phyloP scores from a whole-genome alignment of 768 basidiomycete genomes.

The Termitomyces sp. region DNA sequence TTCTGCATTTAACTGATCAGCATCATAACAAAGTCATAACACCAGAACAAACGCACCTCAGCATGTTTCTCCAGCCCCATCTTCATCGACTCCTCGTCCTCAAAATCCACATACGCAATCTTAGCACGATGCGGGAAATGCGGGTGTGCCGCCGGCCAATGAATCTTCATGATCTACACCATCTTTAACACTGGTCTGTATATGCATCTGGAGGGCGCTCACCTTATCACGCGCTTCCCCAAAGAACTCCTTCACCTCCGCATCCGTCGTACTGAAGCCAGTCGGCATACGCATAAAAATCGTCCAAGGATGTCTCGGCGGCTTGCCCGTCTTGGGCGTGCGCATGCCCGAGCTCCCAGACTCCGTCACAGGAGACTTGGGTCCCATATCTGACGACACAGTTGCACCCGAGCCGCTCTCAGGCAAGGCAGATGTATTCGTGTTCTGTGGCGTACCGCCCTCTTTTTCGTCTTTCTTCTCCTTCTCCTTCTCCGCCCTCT shows the following conservation, averaged over 20 bases:
- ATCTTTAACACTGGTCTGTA: not conserved
- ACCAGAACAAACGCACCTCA: constrained; percentile 42
- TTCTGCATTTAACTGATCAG: constrained; percentile 36
- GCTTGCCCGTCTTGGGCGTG: constrained; percentile 65
- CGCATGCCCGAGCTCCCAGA: constrained; percentile 57
- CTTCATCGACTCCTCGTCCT: constrained; percentile 82
- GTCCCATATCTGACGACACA: constrained; percentile 28
- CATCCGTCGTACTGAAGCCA: constrained; percentile 43
- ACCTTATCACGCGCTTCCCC: constrained; percentile 66
- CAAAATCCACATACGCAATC: constrained; percentile 87
- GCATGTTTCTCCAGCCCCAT: constrained; percentile 69
- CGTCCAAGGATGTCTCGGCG: constrained; percentile 75
- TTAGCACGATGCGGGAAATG: constrained; percentile 37
- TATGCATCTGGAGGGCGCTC: constrained; percentile 18
- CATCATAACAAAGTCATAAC: constrained; percentile 5
- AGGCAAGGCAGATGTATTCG: constrained; percentile 24
- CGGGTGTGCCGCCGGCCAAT: constrained; percentile 43
- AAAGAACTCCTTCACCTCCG: constrained; percentile 73
- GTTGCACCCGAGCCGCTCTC: constrained; percentile 18
- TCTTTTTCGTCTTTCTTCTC: constrained; percentile 30
- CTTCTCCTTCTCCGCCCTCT: constrained; percentile 40
- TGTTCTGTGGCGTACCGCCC: constrained; percentile 21
- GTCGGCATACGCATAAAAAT: constrained; percentile 68
- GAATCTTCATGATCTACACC: constrained; percentile 61
- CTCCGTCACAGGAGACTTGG: constrained; percentile 48